Evolutionary conservation across 2,329 filamentous ascomycete genomes (phyloP).

Genomic region (Colletotrichum nymphaeae): DNA sequence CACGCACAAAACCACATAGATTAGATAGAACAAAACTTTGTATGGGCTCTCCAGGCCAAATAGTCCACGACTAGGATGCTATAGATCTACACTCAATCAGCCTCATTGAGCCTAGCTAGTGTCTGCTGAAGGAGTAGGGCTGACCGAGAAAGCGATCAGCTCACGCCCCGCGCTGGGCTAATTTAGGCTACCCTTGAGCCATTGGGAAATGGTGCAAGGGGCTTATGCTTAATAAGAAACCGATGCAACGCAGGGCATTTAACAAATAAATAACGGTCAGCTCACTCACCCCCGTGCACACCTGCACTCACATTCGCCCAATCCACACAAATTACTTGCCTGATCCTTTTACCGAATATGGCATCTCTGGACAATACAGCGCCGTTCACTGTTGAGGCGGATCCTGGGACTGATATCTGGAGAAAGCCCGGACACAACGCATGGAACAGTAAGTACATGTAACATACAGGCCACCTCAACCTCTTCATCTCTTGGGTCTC

Average conservation of each 20-base stretch:
- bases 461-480: background rate
- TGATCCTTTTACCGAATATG: background rate
- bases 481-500: background rate
- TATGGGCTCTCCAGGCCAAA: background rate
- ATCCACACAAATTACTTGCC: background rate
- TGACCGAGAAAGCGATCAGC: background rate
- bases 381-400: constrained; percentile 64
- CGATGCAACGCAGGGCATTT: background rate
- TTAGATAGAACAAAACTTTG: background rate
- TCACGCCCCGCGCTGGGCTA: background rate
- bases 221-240: background rate
- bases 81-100: background rate
- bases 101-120: background rate
- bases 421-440: constrained; percentile 69
- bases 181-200: background rate
- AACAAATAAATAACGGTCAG: background rate
- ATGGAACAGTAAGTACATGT: constrained; percentile 65
- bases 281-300: background rate
- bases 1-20: background rate
- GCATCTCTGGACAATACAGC: background rate
- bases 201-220: background rate
- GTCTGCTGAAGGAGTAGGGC: background rate
- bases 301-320: background rate
- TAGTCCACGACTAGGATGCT: background rate
- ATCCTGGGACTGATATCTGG: constrained; percentile 79